Percentiles rank a stretch among this genome's conserved stretches.
phyloP scores from a whole-genome alignment of 2,329 filamentous ascomycete species.

The Aspergillus flavus region DNA sequence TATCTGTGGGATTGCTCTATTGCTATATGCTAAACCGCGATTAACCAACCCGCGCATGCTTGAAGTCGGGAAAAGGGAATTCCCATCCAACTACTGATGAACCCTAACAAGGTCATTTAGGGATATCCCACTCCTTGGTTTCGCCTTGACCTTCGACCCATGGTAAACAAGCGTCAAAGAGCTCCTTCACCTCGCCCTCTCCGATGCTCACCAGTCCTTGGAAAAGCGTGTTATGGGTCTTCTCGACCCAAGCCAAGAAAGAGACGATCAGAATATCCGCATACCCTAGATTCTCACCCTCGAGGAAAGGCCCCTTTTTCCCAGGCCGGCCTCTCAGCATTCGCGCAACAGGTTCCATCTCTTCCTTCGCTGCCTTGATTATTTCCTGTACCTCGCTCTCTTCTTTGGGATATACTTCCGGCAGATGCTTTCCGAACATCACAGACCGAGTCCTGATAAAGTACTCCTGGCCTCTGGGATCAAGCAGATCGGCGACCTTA shows the following conservation, averaged over 20 bases:
- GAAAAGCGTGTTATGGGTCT: slow-evolving; percentile 25
- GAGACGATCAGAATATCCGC: slow-evolving; percentile 33
- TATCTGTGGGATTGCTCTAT: not conserved
- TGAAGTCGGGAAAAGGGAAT: not conserved
- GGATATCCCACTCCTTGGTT: slow-evolving; percentile 35
- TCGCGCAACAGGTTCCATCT: slow-evolving; percentile 22
- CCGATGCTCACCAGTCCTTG: slow-evolving; percentile 27
- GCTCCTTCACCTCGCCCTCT: slow-evolving; percentile 29
- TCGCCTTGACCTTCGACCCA: slow-evolving; percentile 39
- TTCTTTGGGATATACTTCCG: slow-evolving; percentile 32
- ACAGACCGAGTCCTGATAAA: slow-evolving; percentile 32
- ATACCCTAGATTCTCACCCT: slow-evolving; percentile 34
- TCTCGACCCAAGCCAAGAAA: slow-evolving; percentile 30
- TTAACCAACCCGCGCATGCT: slow-evolving; percentile 2
- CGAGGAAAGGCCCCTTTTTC: slow-evolving; percentile 38
- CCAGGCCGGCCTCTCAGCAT: slow-evolving; percentile 32
- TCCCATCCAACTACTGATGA: not conserved
- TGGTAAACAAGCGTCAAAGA: slow-evolving; percentile 34
- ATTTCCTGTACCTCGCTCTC: slow-evolving; percentile 20
- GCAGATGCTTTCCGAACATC: slow-evolving; percentile 30
- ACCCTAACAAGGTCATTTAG: not conserved
- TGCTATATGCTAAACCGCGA: slow-evolving; percentile 4
- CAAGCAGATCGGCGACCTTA: slow-evolving; percentile 26
- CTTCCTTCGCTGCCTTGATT: slow-evolving; percentile 23
- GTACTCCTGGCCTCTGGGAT: slow-evolving; percentile 33